Conservation (phyloP, 768 basidiomycete genomes). For the Lentinula boryana region DNA sequence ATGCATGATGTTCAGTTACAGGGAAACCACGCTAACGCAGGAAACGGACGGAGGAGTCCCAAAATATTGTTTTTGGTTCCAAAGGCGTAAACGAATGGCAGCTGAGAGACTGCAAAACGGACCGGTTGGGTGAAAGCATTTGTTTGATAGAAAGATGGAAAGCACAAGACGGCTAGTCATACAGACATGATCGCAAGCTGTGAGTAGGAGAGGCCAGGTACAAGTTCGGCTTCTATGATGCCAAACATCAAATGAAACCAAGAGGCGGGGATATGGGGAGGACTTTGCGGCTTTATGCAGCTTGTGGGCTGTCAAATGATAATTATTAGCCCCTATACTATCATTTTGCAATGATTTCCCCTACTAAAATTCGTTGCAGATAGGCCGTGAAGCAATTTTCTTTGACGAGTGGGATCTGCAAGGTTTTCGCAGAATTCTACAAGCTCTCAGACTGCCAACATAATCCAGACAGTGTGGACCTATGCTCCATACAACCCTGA, state of each 20-base stretch:
- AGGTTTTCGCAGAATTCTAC: not conserved
- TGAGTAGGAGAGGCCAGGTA: no score
- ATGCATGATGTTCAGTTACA: slow-evolving; percentile 50
- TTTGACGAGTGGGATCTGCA: not conserved
- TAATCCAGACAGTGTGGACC: not conserved
- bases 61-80: slow-evolving; percentile 66
- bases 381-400: slow-evolving; percentile 35
- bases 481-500: slow-evolving; percentile 7
- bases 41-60: slow-evolving; percentile 29
- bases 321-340: no score
- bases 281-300: no score
- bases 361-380: not conserved
- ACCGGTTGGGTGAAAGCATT: no score
- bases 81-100: slow-evolving; percentile 58
- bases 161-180: no score
- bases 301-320: no score
- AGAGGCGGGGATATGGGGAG: no score
- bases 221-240: no score
- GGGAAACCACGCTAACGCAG: not conserved
- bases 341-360: no score
- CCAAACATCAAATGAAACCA: no score
- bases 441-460: not conserved
- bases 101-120: slow-evolving; percentile 54
- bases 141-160: no score
- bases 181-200: no score